Evolutionary conservation across 176 grass and related monocot species (phyloP), one percentile per base, ranked within the genome.

Genomic region (Bolboschoenus planiculmis): DNA sequence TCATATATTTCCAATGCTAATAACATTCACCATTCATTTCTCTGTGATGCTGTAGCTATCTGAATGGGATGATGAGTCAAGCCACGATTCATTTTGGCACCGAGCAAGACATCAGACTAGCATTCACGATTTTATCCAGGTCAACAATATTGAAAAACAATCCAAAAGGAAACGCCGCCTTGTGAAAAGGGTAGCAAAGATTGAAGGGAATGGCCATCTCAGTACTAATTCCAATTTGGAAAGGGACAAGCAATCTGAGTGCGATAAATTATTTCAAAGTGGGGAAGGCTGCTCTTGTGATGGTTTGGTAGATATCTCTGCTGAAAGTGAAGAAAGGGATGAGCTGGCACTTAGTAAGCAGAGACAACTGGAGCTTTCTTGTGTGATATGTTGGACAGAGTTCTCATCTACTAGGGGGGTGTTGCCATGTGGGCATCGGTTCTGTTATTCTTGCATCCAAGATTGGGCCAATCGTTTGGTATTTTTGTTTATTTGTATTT

Each of bases 381-480:
- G 95, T 78, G 92, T 90, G 23, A 97, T 97, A 88, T 94, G 95
- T 63, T 97, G 85, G 92, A 97, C 95, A 40, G 89, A 94, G 46
- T 97, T 94, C 75, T 94, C 81, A 76, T 88, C 90, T 61, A 85
- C 78, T 60, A 92, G 95, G 79, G 95, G 90, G 37, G 91, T 94
- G 87, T 94, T 97, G 88, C 90, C 81, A 65, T 97, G 95, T 87
- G 92, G 95, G 44, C 95, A 97, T 79, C 78, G 95, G 44, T 97
- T 97, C 66, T 97, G 95, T 86, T 97, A 90, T 78, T 88, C 87
- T 67, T 97, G 95, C 87, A 97, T 97, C 78, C 87, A 92, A 92
- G 87, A 39, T 88, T 97, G 95, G 95, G 80, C 82, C 3, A 82
- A 94, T 76, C 86, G 72, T 58, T 81, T 87, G 95, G 95, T 97